phyloP scores from a whole-genome alignment of 2,329 filamentous ascomycete species.

The Proliferodiscus dingleyae region DNA sequence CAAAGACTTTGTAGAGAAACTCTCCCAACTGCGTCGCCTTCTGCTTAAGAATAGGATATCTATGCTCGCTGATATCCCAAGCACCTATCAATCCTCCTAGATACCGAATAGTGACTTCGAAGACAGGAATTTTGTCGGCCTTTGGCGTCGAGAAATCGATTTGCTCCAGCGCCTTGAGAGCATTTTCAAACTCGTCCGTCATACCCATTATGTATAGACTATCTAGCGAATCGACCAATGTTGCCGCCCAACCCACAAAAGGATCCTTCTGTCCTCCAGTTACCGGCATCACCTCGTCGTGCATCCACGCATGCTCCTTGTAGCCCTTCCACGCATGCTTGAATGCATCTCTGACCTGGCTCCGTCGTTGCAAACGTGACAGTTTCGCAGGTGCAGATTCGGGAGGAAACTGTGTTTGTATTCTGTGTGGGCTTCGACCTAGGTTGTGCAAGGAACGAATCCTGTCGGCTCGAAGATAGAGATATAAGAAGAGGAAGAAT shows the following conservation, averaged over 20 bases:
- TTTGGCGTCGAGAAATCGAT: constrained; percentile 59
- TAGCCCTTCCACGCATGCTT: constrained; percentile 65
- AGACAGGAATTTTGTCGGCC: constrained; percentile 70
- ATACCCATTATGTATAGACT: constrained; percentile 81
- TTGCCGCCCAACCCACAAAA: constrained; percentile 89
- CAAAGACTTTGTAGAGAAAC: constrained; percentile 67
- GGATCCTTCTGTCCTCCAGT: constrained; percentile 63
- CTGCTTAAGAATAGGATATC: constrained; percentile 60
- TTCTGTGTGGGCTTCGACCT: too few relatives aligned
- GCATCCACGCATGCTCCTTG: constrained; percentile 68
- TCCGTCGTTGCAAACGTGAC: constrained; percentile 5
- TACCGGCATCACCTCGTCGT: constrained; percentile 76
- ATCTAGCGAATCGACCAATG: constrained; percentile 73
- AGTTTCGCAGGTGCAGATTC: constrained; percentile 4
- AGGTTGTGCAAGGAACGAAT: too few relatives aligned
- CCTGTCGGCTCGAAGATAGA: too few relatives aligned
- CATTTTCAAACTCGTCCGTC: constrained; percentile 70
- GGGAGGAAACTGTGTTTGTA: constrained; percentile 7
- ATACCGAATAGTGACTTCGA: constrained; percentile 89
- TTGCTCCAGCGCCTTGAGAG: constrained; percentile 63
- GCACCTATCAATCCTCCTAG: constrained; percentile 80
- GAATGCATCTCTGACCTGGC: constrained; percentile 11
- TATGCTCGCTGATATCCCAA: constrained; percentile 77
- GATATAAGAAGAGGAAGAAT: too few relatives aligned
- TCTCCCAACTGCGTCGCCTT: constrained; percentile 71